Conservation (phyloP, 2,329 filamentous ascomycete species). For the Paecilomyces variotii region DNA sequence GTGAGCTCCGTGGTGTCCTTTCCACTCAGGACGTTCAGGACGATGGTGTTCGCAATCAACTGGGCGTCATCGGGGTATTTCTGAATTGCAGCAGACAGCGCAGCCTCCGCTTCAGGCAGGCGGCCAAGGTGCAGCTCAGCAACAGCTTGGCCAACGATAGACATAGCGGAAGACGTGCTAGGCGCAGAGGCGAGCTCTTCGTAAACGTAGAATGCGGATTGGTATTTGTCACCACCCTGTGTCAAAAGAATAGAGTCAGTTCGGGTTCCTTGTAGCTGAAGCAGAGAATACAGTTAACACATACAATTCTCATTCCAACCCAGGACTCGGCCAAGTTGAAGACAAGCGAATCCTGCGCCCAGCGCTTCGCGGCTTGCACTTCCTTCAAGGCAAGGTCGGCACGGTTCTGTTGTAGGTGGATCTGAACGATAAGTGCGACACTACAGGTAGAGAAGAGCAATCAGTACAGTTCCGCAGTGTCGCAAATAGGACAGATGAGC, state of each 20-base stretch:
- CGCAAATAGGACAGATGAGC: neutral
- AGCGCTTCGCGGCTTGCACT: constrained; percentile 74
- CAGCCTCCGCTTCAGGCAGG: constrained; percentile 79
- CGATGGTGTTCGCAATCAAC: constrained; percentile 73
- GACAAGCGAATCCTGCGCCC: constrained; percentile 89
- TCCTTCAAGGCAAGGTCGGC: constrained; percentile 87
- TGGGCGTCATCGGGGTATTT: constrained; percentile 65
- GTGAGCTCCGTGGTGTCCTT: constrained; percentile 58
- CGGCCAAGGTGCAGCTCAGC: constrained; percentile 86
- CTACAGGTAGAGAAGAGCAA: constrained; percentile 27
- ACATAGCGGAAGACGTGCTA: constrained; percentile 66
- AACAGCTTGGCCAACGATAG: constrained; percentile 79
- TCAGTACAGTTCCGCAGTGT: neutral
- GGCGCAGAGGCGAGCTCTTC: constrained; percentile 89
- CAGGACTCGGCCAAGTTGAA: constrained; percentile 94
- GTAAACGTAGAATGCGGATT: constrained; percentile 94
- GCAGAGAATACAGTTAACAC: constrained; percentile 16
- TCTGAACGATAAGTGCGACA: constrained; percentile 82
- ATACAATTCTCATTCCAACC: constrained; percentile 80
- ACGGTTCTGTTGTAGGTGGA: constrained; percentile 85
- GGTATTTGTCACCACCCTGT: constrained; percentile 89
- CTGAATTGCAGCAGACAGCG: constrained; percentile 69
- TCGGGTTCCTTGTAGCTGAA: neutral
- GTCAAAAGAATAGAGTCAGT: neutral
- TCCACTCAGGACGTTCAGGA: constrained; percentile 68